Evolutionary conservation across 106 monocot genomes (phyloP).

Genomic region (Allium fistulosum): DNA sequence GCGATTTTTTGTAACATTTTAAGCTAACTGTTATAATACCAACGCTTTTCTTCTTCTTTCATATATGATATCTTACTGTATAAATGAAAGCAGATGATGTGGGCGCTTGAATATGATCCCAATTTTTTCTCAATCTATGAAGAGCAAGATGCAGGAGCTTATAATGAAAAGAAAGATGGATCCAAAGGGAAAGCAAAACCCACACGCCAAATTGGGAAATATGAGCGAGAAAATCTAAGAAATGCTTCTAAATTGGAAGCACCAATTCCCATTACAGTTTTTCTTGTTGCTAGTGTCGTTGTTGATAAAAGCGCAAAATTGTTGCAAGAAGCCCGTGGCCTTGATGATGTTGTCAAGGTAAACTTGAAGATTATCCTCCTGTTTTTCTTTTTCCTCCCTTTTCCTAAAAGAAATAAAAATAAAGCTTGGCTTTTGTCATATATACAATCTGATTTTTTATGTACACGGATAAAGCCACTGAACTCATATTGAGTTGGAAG

Average conservation of each 20-base stretch:
- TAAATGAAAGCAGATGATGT: conserved; percentile 74
- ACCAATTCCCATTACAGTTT: conserved; percentile 85
- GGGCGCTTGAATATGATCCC: conserved; percentile 94
- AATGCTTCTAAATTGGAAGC: conserved; percentile 47
- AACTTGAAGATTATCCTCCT: background rate
- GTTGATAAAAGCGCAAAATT: conserved; percentile 72
- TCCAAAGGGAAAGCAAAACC: conserved; percentile 69
- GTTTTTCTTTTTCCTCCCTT: too few relatives aligned
- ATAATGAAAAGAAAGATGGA: conserved; percentile 40
- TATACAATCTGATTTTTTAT: too few relatives aligned
- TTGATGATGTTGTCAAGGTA: conserved; percentile 95
- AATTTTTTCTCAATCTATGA: conserved; percentile 62
- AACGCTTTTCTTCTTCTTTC: background rate
- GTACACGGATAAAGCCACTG: too few relatives aligned
- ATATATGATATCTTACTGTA: conserved; percentile 7
- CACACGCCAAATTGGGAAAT: conserved; percentile 76
- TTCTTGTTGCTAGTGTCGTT: conserved; percentile 89
- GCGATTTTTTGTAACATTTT: background rate
- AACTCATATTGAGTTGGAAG: too few relatives aligned
- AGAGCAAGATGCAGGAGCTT: conserved; percentile 29
- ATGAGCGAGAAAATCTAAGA: conserved; percentile 72
- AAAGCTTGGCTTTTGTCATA: too few relatives aligned
- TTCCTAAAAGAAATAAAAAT: too few relatives aligned
- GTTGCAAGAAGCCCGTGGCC: conserved; percentile 73
- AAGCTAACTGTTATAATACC: background rate